These are phyloP conservation scores for Sporothrix luriei DNA, from an alignment of 2,329 filamentous ascomycete genomes.

Conservation along the genomic window DNA sequence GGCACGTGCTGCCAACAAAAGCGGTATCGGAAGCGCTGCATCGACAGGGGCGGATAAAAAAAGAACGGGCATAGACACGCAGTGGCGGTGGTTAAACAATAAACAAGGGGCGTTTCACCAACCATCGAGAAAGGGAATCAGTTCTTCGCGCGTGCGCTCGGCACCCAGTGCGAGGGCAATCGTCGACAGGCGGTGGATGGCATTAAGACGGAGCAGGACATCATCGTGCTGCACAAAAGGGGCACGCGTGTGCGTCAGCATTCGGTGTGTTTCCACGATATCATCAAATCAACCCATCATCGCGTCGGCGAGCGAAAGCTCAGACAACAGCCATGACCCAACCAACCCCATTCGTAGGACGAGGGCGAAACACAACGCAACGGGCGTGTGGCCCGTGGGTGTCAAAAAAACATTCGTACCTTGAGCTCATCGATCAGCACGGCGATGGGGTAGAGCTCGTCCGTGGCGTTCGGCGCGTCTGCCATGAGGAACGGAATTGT, in stretches of 20 bases:
- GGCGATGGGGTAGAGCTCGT: conserved; percentile 99
- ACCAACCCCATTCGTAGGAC: not conserved
- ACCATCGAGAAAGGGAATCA: conserved; percentile 99
- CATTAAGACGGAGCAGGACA: conserved; percentile 95
- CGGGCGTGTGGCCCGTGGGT: not conserved
- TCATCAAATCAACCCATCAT: not conserved
- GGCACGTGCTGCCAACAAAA: not conserved
- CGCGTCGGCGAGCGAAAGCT: not conserved
- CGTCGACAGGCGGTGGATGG: conserved; percentile 95
- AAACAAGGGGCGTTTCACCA: conserved; percentile 48
- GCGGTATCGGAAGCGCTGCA: not conserved
- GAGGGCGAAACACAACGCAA: not conserved
- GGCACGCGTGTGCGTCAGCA: conserved; percentile 29
- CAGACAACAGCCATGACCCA: not conserved
- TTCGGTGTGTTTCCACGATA: not conserved
- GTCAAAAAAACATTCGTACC: conserved; percentile 57
- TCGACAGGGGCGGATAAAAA: not conserved
- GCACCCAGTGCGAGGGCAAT: conserved; percentile 95
- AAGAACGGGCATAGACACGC: not conserved
- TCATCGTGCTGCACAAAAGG: conserved; percentile 82
- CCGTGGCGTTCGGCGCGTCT: conserved; percentile 84
- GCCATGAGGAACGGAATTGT: conserved; percentile 64
- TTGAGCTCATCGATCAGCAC: conserved; percentile 99
- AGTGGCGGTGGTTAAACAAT: not conserved
- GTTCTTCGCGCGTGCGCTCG: conserved; percentile 95